Conservation (phyloP, 129 eudicot genomes). For the Solidago caesia region DNA sequence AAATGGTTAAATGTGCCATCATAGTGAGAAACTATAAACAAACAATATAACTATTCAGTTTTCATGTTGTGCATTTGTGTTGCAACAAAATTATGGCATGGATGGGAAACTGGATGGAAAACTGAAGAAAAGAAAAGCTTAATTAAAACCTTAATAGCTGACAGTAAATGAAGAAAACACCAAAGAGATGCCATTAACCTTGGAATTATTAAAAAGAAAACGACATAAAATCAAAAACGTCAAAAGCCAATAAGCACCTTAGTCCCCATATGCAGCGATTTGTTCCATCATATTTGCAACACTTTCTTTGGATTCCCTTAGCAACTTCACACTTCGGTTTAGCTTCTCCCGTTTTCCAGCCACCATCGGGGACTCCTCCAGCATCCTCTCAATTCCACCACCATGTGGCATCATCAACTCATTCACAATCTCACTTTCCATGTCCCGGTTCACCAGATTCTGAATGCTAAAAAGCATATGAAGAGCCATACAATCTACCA, state of each 20-base stretch:
- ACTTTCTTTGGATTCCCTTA: conserved; percentile 38
- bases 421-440: conserved; percentile 30
- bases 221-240: not conserved
- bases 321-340: conserved; percentile 32
- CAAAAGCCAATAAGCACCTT: not conserved
- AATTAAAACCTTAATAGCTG: too few relatives aligned
- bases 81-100: too few relatives aligned
- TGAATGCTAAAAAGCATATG: conserved; percentile 42
- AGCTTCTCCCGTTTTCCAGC: conserved; percentile 37
- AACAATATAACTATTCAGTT: too few relatives aligned
- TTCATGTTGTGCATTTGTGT: too few relatives aligned
- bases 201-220: not conserved
- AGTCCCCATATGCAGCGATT: conserved; percentile 26
- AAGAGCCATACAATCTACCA: conserved; percentile 50
- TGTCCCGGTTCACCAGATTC: conserved; percentile 35
- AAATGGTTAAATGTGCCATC: too few relatives aligned
- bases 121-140: too few relatives aligned
- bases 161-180: too few relatives aligned
- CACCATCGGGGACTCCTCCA: conserved; percentile 37
- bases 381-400: conserved; percentile 37
- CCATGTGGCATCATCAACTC: conserved; percentile 34
- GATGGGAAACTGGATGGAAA: too few relatives aligned
- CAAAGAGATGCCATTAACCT: not conserved
- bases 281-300: conserved; percentile 36
- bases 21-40: too few relatives aligned